A percentile compares a stretch with the other conserved stretches of the same genome.
Conservation (phyloP, 768 basidiomycete species). For the Boletus pseudo-olivaceus region DNA sequence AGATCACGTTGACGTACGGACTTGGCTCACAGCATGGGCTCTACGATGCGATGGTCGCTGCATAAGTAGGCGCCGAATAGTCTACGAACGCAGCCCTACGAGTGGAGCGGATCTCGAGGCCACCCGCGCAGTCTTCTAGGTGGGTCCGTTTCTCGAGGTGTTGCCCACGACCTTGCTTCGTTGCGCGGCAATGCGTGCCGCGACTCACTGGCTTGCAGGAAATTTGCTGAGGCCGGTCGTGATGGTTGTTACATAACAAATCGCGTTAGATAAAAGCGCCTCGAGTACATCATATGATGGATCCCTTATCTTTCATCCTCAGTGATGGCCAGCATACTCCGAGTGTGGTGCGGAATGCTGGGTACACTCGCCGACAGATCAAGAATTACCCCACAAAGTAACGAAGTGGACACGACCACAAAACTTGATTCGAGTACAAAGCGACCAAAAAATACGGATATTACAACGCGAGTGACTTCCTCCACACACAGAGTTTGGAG, state of each 20-base stretch:
- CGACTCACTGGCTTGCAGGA: not conserved
- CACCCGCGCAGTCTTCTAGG: not conserved
- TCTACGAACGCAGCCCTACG: not conserved
- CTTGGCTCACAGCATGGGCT: conserved; percentile 81
- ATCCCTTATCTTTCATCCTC: not conserved
- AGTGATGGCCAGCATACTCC: not conserved
- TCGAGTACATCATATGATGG: not conserved
- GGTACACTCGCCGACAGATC: not conserved
- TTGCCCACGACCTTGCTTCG: not conserved
- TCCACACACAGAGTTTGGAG: not conserved
- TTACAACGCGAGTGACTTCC: not conserved
- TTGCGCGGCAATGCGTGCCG: not conserved
- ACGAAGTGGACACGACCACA: too few relatives aligned
- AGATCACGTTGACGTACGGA: conserved; percentile 77
- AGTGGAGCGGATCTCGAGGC: not conserved
- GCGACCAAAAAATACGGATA: not conserved
- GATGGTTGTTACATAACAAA: not conserved
- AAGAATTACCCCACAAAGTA: not conserved
- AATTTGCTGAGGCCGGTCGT: not conserved
- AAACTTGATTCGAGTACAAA: conserved; percentile 8
- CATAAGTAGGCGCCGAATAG: conserved; percentile 18
- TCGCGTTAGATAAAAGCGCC: too few relatives aligned
- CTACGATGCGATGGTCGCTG: conserved; percentile 43
- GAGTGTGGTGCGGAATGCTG: not conserved
- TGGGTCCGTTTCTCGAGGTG: not conserved